phyloP scores from a whole-genome alignment of 148 eudicot species.

The Euryodendron excelsum region DNA sequence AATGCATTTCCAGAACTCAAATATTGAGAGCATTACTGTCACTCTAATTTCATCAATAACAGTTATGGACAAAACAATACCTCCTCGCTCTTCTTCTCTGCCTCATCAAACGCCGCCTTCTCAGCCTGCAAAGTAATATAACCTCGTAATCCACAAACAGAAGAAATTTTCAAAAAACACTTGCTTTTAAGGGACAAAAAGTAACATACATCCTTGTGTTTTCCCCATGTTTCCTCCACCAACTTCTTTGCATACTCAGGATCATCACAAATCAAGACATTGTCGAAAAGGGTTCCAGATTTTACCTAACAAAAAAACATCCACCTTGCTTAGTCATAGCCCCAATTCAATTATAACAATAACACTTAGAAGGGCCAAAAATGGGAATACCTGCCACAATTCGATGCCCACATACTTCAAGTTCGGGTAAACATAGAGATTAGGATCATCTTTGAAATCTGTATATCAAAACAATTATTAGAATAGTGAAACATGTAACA shows the following conservation, averaged over 20 bases:
- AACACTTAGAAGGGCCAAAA: background rate
- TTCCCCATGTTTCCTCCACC: slow-evolving; percentile 96
- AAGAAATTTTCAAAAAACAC: background rate
- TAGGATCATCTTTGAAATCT: slow-evolving; percentile 95
- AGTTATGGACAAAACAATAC: slow-evolving; percentile 26
- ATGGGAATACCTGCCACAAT: slow-evolving; percentile 82
- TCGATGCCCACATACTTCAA: slow-evolving; percentile 91
- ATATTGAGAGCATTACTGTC: background rate
- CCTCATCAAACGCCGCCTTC: slow-evolving; percentile 92
- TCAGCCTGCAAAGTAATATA: slow-evolving; percentile 59
- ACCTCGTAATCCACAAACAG: slow-evolving; percentile 12
- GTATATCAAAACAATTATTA: background rate
- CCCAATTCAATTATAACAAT: background rate
- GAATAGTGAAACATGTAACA: background rate
- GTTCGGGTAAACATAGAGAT: slow-evolving; percentile 77
- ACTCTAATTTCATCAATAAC: background rate
- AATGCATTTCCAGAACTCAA: background rate
- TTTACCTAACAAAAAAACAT: slow-evolving; percentile 55
- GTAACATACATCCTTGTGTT: slow-evolving; percentile 80
- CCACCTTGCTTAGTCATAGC: background rate
- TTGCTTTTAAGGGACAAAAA: slow-evolving; percentile 4
- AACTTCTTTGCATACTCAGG: slow-evolving; percentile 82
- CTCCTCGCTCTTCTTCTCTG: slow-evolving; percentile 82
- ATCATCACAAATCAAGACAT: slow-evolving; percentile 81
- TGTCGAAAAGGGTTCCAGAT: slow-evolving; percentile 97